Conservation (phyloP, 2,329 filamentous ascomycete genomes). For the Pseudophaeomoniella oleicola region DNA sequence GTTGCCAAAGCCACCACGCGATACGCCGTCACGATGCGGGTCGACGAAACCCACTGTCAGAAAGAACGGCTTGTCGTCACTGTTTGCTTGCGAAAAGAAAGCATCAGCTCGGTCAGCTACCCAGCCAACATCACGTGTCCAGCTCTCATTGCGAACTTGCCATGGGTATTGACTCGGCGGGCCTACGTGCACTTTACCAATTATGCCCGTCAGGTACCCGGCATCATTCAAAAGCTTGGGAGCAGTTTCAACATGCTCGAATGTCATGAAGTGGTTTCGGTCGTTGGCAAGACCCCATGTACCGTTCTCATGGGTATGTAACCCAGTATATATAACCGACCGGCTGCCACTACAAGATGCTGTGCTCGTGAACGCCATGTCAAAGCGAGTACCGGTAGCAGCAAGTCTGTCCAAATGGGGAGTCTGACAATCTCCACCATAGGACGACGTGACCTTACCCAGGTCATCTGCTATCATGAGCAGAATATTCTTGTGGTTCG, state of each 20-base stretch:
- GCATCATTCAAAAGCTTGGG: constrained; percentile 23
- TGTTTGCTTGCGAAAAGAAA: constrained; percentile 22
- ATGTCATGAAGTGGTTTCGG: constrained; percentile 29
- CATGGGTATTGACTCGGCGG: constrained; percentile 26
- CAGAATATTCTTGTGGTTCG: constrained; percentile 18
- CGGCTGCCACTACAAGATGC: constrained; percentile 35
- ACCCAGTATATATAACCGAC: constrained; percentile 33
- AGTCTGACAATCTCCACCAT: constrained; percentile 19
- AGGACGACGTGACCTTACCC: constrained; percentile 23
- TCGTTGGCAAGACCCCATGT: constrained; percentile 29
- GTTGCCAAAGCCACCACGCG: constrained; percentile 30
- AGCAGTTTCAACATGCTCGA: constrained; percentile 27
- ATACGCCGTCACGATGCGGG: constrained; percentile 30
- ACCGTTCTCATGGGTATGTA: constrained; percentile 32
- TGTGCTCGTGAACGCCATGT: constrained; percentile 28
- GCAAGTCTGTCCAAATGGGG: constrained; percentile 29
- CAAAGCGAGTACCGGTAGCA: constrained; percentile 20
- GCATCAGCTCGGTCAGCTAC: constrained; percentile 22
- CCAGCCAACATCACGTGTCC: constrained; percentile 27
- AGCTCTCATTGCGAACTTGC: constrained; percentile 25
- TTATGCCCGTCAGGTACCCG: constrained; percentile 32
- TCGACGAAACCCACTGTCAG: constrained; percentile 33
- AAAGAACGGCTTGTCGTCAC: constrained; percentile 22
- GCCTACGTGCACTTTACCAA: constrained; percentile 36
- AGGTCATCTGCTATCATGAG: constrained; percentile 30